Conservation (phyloP, 2,329 filamentous ascomycete genomes). For the Aspergillus sp. region DNA sequence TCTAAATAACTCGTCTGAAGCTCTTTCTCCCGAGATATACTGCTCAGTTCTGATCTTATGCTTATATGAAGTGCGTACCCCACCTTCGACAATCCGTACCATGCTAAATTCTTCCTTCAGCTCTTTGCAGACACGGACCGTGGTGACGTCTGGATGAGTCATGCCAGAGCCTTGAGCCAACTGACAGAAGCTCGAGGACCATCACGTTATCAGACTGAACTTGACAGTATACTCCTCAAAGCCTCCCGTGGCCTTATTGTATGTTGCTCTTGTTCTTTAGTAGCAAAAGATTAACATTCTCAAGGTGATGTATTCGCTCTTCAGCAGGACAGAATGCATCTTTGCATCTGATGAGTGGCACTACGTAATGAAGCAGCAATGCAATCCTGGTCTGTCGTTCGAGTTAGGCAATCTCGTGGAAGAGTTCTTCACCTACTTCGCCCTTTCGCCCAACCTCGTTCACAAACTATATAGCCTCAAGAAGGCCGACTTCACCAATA, state of each 20-base stretch:
- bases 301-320: slow-evolving; percentile 38
- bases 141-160: slow-evolving; percentile 36
- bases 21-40: slow-evolving; percentile 32
- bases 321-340: slow-evolving; percentile 33
- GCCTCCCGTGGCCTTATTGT: slow-evolving; percentile 34
- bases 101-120: slow-evolving; percentile 13
- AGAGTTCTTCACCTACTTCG: slow-evolving; percentile 33
- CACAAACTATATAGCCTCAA: slow-evolving; percentile 31
- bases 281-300: slow-evolving; percentile 7
- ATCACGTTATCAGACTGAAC: slow-evolving; percentile 25
- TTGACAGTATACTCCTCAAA: slow-evolving; percentile 32
- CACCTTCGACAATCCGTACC: not conserved
- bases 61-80: slow-evolving; percentile 31
- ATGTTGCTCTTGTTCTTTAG: slow-evolving; percentile 7
- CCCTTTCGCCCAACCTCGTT: slow-evolving; percentile 31
- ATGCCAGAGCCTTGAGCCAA: slow-evolving; percentile 34
- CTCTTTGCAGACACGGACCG: slow-evolving; percentile 32
- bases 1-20: slow-evolving; percentile 23
- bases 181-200: slow-evolving; percentile 30
- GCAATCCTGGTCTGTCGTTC: slow-evolving; percentile 17
- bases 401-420: slow-evolving; percentile 30
- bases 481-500: slow-evolving; percentile 20
- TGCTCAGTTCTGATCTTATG: slow-evolving; percentile 37
- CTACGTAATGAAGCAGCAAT: slow-evolving; percentile 30
- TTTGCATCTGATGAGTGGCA: slow-evolving; percentile 32